Evolutionary conservation across 176 grass and related monocot genomes (phyloP).

Genomic region (Triticum monococcum): DNA sequence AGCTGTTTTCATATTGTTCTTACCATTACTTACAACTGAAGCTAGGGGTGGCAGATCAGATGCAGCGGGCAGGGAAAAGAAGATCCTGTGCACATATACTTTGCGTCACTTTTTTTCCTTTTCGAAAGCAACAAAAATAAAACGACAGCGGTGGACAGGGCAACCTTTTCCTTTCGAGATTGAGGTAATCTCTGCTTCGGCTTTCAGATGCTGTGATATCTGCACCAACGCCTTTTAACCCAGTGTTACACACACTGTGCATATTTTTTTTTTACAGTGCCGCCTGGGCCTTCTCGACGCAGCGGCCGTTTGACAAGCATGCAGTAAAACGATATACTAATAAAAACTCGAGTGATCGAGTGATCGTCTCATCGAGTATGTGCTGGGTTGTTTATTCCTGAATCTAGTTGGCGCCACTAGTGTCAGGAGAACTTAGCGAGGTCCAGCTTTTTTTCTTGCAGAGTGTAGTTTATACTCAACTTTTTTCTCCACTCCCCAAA

Average conservation of each 20-base stretch:
- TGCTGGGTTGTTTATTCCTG: not conserved
- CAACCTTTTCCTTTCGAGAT: conserved; percentile 23
- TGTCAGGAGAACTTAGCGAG: not conserved
- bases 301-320: not conserved
- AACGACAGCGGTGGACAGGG: conserved; percentile 32
- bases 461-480: not conserved
- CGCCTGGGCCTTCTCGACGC: not conserved
- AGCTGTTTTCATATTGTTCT: conserved; percentile 38
- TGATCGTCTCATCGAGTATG: not conserved
- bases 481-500: conserved; percentile 28
- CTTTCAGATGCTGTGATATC: conserved; percentile 4
- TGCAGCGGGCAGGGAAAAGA: conserved; percentile 40
- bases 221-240: not conserved
- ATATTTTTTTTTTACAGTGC: not conserved
- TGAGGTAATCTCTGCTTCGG: conserved; percentile 13
- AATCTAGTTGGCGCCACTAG: conserved; percentile 12
- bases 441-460: not conserved
- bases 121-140: conserved; percentile 53
- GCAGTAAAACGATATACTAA: not conserved
- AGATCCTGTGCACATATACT: conserved; percentile 37
- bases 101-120: not conserved
- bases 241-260: no score
- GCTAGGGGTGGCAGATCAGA: conserved; percentile 6
- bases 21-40: conserved; percentile 49
- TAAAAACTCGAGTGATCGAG: not conserved